These are phyloP conservation scores for Moesziomyces antarcticus DNA, from an alignment of 1,284 basidiomycete genomes.

Conservation along the genomic window DNA sequence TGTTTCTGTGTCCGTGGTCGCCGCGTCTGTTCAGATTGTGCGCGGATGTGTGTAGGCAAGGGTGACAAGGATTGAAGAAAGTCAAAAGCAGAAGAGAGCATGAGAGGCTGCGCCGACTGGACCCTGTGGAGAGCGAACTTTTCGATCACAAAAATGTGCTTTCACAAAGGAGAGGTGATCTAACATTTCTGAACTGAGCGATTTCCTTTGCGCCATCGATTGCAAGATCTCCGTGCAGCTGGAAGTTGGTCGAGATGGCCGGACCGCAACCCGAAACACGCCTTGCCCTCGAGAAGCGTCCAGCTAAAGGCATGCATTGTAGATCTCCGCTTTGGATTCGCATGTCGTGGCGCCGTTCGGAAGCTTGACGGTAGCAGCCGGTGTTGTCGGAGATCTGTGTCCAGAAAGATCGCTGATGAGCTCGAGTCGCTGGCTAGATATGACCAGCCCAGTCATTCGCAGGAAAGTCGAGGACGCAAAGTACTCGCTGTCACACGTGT, in stretches of 20 bases:
- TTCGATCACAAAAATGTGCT: too few species aligned
- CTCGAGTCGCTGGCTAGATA: too few species aligned
- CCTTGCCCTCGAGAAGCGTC: constrained; percentile 15
- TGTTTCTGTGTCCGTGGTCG: constrained; percentile 73
- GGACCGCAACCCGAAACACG: constrained; percentile 23
- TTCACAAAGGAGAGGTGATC: not conserved
- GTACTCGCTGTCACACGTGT: too few species aligned
- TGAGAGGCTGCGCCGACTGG: too few species aligned
- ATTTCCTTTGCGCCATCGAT: constrained; percentile 70
- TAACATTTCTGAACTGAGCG: constrained; percentile 69
- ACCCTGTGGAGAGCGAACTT: too few species aligned
- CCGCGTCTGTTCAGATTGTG: constrained; percentile 77
- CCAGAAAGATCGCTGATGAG: too few species aligned
- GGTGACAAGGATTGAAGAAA: not conserved
- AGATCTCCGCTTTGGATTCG: not conserved
- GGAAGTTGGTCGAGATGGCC: constrained; percentile 7
- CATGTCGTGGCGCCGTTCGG: too few species aligned
- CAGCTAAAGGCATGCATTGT: not conserved
- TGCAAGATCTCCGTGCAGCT: constrained; percentile 9
- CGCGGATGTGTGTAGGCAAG: not conserved
- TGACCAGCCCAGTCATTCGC: too few species aligned
- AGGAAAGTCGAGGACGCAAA: too few species aligned
- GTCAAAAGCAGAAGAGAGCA: too few species aligned
- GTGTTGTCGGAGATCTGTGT: too few species aligned
- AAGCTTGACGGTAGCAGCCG: too few species aligned